Evolutionary conservation across 352 stramenopile genomes (phyloP).

Genomic region (Phytophthora agathidicida): DNA sequence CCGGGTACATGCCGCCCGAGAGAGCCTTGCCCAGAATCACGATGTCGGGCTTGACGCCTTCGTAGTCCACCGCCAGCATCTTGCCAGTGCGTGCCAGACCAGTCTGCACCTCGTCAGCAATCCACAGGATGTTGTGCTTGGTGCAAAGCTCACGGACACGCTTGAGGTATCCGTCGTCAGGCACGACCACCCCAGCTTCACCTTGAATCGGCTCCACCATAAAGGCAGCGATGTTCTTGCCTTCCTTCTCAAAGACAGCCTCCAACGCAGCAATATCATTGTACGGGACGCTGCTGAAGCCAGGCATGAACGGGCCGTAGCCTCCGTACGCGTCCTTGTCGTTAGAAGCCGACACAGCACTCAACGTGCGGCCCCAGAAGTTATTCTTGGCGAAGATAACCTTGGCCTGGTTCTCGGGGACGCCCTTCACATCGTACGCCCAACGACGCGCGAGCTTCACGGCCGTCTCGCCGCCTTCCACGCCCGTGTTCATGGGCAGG

Average conservation of each 20-base stretch:
- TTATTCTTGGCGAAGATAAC: slow-evolving; percentile 98
- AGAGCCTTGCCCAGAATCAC: slow-evolving; percentile 97
- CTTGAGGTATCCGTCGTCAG: slow-evolving; percentile 96
- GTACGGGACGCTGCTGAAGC: slow-evolving; percentile 93
- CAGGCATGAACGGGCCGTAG: slow-evolving; percentile 99
- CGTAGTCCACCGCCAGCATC: slow-evolving; percentile 96
- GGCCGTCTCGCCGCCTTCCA: slow-evolving; percentile 98
- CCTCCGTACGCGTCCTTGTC: slow-evolving; percentile 86
- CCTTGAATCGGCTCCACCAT: slow-evolving; percentile 99
- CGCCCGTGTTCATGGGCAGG: slow-evolving; percentile 99
- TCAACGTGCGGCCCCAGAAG: slow-evolving; percentile 99
- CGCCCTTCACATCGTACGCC: slow-evolving; percentile 98
- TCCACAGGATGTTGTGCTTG: slow-evolving; percentile 99
- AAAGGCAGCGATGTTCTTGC: slow-evolving; percentile 95
- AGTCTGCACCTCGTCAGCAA: slow-evolving; percentile 99
- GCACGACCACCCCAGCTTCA: slow-evolving; percentile 98
- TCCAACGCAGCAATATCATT: slow-evolving; percentile 93
- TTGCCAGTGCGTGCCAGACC: slow-evolving; percentile 97
- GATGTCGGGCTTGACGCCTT: slow-evolving; percentile 98
- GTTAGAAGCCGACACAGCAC: slow-evolving; percentile 95
- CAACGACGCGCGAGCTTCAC: slow-evolving; percentile 97
- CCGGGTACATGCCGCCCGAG: slow-evolving; percentile 97
- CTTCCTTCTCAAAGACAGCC: slow-evolving; percentile 76
- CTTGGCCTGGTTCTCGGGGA: slow-evolving; percentile 89
- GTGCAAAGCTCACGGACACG: slow-evolving; percentile 92